Conservation (phyloP, 2,329 filamentous ascomycete species). For the Teratosphaeria nubilosa region DNA sequence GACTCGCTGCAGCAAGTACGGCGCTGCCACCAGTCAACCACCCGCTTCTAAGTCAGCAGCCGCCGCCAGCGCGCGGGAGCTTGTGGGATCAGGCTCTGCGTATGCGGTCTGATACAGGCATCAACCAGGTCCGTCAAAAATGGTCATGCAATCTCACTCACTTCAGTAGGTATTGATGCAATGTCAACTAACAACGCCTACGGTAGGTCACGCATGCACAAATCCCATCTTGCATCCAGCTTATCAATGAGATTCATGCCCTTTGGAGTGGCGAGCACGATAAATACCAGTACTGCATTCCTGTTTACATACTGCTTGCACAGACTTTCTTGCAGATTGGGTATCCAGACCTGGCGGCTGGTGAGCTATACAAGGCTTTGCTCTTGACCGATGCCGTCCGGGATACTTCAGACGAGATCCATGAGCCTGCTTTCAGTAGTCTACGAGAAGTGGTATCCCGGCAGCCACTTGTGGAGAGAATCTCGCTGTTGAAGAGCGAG, state of each 20-base stretch:
- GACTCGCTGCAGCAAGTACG: neutral
- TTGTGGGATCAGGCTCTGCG: neutral
- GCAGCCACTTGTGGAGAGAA: conserved; percentile 29
- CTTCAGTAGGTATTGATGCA: neutral
- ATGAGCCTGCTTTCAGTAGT: conserved; percentile 38
- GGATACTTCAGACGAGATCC: conserved; percentile 74
- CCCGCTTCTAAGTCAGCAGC: neutral
- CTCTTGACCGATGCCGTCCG: conserved; percentile 71
- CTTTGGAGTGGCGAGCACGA: neutral
- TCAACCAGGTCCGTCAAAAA: neutral
- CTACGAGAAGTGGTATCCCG: conserved; percentile 11
- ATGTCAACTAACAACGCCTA: neutral
- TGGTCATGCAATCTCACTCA: neutral
- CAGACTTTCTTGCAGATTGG: conserved; percentile 61
- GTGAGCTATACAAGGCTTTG: conserved; percentile 85
- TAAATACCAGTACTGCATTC: neutral
- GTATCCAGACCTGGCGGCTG: conserved; percentile 81
- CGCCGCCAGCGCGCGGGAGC: neutral
- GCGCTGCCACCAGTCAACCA: neutral
- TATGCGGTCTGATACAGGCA: neutral
- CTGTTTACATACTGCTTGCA: conserved; percentile 47
- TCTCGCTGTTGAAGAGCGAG: conserved; percentile 18
- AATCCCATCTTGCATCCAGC: neutral
- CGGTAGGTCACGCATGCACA: neutral
- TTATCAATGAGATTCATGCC: neutral